A percentile compares a stretch with the other conserved stretches of the same genome.
Conservation (phyloP, 2,329 filamentous ascomycete species). For the Lasiodiplodia citricola region DNA sequence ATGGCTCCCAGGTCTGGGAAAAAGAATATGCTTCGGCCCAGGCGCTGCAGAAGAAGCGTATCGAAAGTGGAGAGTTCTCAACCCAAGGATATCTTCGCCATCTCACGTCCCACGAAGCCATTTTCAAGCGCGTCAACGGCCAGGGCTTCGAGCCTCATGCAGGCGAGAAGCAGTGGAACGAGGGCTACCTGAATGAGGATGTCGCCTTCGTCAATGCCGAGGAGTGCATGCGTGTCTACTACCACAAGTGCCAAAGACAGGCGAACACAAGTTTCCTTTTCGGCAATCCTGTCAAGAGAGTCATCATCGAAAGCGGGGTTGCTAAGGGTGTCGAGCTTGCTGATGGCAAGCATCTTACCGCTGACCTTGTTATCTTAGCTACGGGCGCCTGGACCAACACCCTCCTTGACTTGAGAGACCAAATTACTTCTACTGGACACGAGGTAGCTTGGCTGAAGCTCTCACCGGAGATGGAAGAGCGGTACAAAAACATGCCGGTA, state of each 20-base stretch:
- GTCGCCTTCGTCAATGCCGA: constrained; percentile 25
- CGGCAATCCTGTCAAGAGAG: constrained; percentile 7
- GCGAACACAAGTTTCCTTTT: constrained; percentile 14
- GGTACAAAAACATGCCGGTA: constrained; percentile 26
- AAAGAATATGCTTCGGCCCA: constrained; percentile 20
- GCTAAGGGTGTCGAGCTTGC: constrained; percentile 60
- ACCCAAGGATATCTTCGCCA: constrained; percentile 13
- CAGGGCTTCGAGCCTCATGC: not conserved
- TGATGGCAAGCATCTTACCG: constrained; percentile 58
- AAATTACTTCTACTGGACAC: constrained; percentile 16
- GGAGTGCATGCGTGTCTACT: constrained; percentile 20
- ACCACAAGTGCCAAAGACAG: constrained; percentile 12
- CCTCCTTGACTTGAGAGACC: constrained; percentile 69
- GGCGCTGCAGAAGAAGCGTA: constrained; percentile 5
- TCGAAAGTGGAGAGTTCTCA: constrained; percentile 10
- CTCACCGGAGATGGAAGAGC: constrained; percentile 3
- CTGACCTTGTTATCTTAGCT: constrained; percentile 78
- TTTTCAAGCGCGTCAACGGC: constrained; percentile 26
- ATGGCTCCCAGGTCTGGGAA: constrained; percentile 16
- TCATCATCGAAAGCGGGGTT: constrained; percentile 6
- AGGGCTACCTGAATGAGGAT: constrained; percentile 26
- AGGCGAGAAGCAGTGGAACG: constrained; percentile 23
- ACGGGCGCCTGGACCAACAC: constrained; percentile 85
- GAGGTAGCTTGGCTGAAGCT: constrained; percentile 27
- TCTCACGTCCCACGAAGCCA: constrained; percentile 1